These are phyloP conservation scores for Lachnellula cervina DNA, from an alignment of 2,329 filamentous ascomycete genomes.

Conservation along the genomic window DNA sequence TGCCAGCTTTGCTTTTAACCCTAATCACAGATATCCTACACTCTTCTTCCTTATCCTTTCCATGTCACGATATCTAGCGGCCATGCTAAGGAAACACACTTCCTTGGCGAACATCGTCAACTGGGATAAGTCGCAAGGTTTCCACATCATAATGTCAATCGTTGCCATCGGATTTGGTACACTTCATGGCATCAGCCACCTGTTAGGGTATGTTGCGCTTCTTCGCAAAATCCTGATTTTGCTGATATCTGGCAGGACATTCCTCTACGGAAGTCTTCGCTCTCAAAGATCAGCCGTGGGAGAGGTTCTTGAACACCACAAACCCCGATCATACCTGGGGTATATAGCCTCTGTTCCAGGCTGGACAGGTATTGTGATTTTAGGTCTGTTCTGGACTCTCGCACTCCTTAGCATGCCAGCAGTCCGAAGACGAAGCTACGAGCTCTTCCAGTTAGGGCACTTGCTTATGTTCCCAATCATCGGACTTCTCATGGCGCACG, in stretches of 20 bases:
- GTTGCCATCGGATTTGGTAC: constrained; percentile 46
- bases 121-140: constrained; percentile 50
- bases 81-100: constrained; percentile 45
- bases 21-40: constrained; percentile 36
- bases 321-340: constrained; percentile 37
- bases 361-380: constrained; percentile 44
- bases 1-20: background rate
- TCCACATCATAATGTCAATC: constrained; percentile 51
- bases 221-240: background rate
- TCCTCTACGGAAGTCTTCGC: constrained; percentile 44
- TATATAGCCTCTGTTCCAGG: constrained; percentile 45
- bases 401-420: constrained; percentile 45
- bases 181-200: constrained; percentile 49
- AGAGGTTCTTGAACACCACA: constrained; percentile 34
- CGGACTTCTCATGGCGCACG: constrained; percentile 50
- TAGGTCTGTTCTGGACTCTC: constrained; percentile 47
- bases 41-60: constrained; percentile 54
- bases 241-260: constrained; percentile 30
- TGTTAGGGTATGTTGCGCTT: constrained; percentile 36
- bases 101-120: constrained; percentile 50
- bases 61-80: constrained; percentile 54
- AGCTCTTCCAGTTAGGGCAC: constrained; percentile 53
- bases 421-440: constrained; percentile 48
- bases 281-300: constrained; percentile 41
- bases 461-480: constrained; percentile 56